Percentiles rank a stretch among this genome's conserved stretches.
Conservation (phyloP, 176 grass and related monocot species). For the Zea mays region Zm-B73-REFERENCE-NAM-5.0 NC_050104.1:150601501-150602000, state of each 20-base stretch:
- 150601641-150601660: not conserved
- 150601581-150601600: too few species aligned
- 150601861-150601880: slow-evolving; percentile 7
- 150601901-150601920: slow-evolving; percentile 36
- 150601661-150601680: not conserved
- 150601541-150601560: not conserved
- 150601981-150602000: slow-evolving; percentile 64
- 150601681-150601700: not conserved
- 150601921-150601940: slow-evolving; percentile 46
- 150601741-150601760: not conserved
- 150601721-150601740: not conserved
- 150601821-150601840: not conserved
- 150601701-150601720: slow-evolving; percentile 1
- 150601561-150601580: not conserved
- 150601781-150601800: not conserved
- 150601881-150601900: slow-evolving; percentile 1
- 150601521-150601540: not conserved
- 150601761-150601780: not conserved
- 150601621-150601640: not conserved
- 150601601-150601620: too few species aligned
- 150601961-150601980: slow-evolving; percentile 62
- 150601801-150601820: not conserved
- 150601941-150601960: slow-evolving; percentile 52
- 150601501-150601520: not conserved
- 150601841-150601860: not conserved